Percentiles rank a stretch among this genome's conserved stretches.
phyloP scores from a whole-genome alignment of 2,329 filamentous ascomycete genomes.

The Gaeumannomyces tritici region DNA sequence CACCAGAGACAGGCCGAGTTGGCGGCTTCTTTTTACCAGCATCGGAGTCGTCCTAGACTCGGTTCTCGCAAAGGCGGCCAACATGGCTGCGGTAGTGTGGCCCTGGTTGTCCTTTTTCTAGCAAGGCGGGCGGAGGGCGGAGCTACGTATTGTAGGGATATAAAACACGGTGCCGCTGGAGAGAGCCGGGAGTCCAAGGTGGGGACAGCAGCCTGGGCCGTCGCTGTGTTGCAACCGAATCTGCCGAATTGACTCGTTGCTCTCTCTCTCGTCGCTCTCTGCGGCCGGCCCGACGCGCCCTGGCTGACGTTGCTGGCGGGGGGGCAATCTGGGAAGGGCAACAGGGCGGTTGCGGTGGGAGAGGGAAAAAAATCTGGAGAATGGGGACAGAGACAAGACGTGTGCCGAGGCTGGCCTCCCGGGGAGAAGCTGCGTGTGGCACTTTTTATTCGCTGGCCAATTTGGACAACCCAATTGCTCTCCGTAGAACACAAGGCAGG shows the following conservation, averaged over 20 bases:
- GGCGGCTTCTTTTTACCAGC: conserved; percentile 16
- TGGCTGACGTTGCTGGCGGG: neutral
- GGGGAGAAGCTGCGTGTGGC: too few relatives aligned
- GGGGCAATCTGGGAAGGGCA: neutral
- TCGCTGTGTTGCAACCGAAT: neutral
- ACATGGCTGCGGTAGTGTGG: conserved; percentile 17
- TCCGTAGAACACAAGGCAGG: neutral
- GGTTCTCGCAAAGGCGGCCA: conserved; percentile 23
- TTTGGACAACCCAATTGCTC: neutral
- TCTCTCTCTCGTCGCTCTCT: neutral
- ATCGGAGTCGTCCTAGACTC: conserved; percentile 24
- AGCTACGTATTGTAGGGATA: conserved; percentile 1
- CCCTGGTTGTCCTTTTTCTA: neutral
- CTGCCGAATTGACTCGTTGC: neutral
- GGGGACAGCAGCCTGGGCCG: neutral
- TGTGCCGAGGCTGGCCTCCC: neutral
- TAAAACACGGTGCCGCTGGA: neutral
- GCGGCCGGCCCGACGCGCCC: neutral
- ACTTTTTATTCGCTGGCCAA: neutral
- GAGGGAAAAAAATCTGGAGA: neutral
- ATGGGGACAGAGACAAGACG: neutral
- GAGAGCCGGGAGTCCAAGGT: neutral
- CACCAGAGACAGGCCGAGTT: conserved; percentile 8
- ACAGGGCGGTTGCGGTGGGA: neutral
- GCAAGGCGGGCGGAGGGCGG: neutral